Evolutionary conservation across 345 rosid species (phyloP).

Genomic region (Boechera stricta): DNA sequence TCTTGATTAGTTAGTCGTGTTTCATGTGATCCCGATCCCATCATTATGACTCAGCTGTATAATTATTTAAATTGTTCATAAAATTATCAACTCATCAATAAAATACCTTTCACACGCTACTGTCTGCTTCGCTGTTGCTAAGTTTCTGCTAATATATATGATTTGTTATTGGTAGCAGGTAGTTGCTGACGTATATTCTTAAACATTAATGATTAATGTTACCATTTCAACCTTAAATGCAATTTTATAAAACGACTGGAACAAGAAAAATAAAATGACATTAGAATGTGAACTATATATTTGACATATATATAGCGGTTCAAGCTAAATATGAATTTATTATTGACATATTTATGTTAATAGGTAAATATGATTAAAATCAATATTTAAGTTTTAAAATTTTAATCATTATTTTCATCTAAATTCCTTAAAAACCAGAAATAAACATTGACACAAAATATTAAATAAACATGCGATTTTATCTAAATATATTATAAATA

Average conservation of each 20-base stretch:
- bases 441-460: not conserved
- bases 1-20: not conserved
- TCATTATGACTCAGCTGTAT: not conserved
- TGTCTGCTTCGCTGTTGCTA: slow-evolving; percentile 5
- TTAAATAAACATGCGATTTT: not conserved
- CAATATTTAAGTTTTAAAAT: no score
- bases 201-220: not conserved
- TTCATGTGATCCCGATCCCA: not conserved
- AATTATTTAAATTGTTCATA: slow-evolving; percentile 1
- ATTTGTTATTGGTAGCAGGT: not conserved
- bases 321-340: no score
- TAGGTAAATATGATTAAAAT: not conserved
- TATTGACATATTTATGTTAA: no score
- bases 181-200: not conserved
- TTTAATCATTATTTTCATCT: not conserved
- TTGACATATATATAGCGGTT: no score
- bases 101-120: not conserved
- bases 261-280: not conserved
- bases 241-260: not conserved
- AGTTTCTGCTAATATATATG: not conserved
- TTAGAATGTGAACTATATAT: no score
- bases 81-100: not conserved
- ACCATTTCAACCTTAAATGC: not conserved
- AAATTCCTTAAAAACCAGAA: not conserved
- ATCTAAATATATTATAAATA: no score